A percentile compares a stretch with the other conserved stretches of the same genome.
These are phyloP conservation scores for Cercospora beticola DNA, from an alignment of 2,329 filamentous ascomycete species.

Conservation along the genomic window DNA sequence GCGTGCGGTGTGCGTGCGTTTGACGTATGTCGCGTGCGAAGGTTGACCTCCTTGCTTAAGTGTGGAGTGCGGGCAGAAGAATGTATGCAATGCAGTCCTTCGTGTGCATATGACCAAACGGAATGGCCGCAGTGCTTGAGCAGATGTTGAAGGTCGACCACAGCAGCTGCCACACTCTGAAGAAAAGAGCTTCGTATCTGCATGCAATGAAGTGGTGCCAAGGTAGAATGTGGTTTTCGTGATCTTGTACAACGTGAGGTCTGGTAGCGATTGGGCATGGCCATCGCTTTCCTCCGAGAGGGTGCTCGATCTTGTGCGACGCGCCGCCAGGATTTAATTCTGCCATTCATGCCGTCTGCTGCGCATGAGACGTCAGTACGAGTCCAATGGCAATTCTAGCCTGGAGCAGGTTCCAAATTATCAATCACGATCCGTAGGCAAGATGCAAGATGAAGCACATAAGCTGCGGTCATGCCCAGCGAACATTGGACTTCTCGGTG, in stretches of 20 bases:
- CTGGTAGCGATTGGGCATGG: not conserved
- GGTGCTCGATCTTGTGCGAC: not conserved
- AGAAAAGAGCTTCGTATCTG: not conserved
- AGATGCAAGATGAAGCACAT: not conserved
- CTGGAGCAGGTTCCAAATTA: not conserved
- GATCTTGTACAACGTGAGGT: not conserved
- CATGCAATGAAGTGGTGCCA: not conserved
- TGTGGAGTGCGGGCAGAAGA: not conserved
- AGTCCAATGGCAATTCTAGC: not conserved
- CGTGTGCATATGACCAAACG: not conserved
- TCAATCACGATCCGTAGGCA: not conserved
- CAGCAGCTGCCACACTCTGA: not conserved
- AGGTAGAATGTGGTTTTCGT: not conserved
- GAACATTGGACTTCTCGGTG: not conserved
- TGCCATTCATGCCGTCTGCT: not conserved
- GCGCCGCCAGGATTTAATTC: not conserved
- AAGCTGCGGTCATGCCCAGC: not conserved
- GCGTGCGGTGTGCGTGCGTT: not conserved
- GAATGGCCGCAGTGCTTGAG: not conserved
- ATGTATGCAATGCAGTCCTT: not conserved
- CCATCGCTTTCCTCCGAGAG: slow-evolving; percentile 7
- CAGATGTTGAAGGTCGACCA: not conserved
- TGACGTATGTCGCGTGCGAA: not conserved
- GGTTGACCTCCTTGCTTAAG: not conserved
- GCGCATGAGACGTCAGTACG: not conserved